phyloP scores from a whole-genome alignment of 148 eudicot genomes.

The Camellia granthamiana region DNA sequence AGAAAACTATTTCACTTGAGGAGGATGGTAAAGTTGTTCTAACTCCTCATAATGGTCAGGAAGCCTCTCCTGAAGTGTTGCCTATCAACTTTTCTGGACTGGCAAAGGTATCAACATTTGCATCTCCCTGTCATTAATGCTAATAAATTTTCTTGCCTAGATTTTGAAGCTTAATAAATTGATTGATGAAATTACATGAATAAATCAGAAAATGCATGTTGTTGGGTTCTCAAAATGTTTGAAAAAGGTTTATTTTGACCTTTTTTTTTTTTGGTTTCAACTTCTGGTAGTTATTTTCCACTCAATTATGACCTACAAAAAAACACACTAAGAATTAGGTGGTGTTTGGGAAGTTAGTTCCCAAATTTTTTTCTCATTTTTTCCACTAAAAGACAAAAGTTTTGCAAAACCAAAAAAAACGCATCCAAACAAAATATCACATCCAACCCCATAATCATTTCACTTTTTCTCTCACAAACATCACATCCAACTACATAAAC shows the following conservation, averaged over 20 bases:
- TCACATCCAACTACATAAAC: no score
- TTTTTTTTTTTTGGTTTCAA: not conserved
- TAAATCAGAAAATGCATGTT: not conserved
- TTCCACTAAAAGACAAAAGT: no score
- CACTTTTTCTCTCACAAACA: no score
- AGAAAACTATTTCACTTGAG: constrained; percentile 52
- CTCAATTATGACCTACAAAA: not conserved
- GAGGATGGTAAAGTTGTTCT: constrained; percentile 54
- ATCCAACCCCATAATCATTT: no score
- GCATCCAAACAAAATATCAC: no score
- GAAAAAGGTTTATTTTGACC: not conserved
- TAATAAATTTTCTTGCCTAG: not conserved
- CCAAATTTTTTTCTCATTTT: no score
- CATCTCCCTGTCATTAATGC: no score
- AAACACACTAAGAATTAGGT: not conserved
- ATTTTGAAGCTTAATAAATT: not conserved
- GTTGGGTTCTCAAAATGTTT: not conserved
- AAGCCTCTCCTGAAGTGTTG: constrained; percentile 54
- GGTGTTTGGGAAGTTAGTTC: no score
- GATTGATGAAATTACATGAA: not conserved
- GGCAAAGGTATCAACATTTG: constrained; percentile 37
- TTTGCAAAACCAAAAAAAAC: no score
- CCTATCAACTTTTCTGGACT: constrained; percentile 69
- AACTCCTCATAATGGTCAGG: constrained; percentile 52
- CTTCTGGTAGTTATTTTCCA: constrained; percentile 2